phyloP scores from a whole-genome alignment of 352 stramenopile species.

The Phytophthora foliorum region DNA sequence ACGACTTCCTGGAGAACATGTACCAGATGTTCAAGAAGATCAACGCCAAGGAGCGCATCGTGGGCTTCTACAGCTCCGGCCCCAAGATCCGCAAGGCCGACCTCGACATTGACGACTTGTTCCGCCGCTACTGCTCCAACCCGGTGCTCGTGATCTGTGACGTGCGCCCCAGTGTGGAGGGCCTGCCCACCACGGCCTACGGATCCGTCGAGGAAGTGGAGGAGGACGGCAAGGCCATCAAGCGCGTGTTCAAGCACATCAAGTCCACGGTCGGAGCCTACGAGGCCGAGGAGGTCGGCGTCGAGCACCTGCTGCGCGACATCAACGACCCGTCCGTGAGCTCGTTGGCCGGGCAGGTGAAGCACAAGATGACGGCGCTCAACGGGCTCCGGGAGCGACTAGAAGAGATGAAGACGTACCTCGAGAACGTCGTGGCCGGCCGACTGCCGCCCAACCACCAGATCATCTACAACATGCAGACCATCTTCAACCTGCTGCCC shows the following conservation, averaged over 20 bases:
- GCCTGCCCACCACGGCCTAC: constrained; percentile 98
- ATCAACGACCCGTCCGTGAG: constrained; percentile 99
- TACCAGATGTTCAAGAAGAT: constrained; percentile 96
- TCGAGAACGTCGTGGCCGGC: constrained; percentile 93
- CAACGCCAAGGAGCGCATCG: constrained; percentile 97
- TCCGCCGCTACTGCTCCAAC: constrained; percentile 95
- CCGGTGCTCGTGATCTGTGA: constrained; percentile 99
- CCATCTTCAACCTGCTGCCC: constrained; percentile 99
- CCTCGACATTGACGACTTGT: constrained; percentile 96
- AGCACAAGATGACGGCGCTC: constrained; percentile 98
- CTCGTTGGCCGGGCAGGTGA: constrained; percentile 98
- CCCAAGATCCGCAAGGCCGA: constrained; percentile 97
- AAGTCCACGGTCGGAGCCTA: constrained; percentile 96
- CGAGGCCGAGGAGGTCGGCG: constrained; percentile 96
- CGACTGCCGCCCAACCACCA: constrained; percentile 83
- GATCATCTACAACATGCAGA: constrained; percentile 99
- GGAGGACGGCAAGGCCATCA: constrained; percentile 95
- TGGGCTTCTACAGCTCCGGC: constrained; percentile 99
- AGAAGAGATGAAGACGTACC: constrained; percentile 99
- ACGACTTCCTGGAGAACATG: constrained; percentile 99
- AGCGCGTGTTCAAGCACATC: constrained; percentile 98
- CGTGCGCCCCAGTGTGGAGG: constrained; percentile 95
- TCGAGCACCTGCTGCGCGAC: constrained; percentile 99
- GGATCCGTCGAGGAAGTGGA: constrained; percentile 98
- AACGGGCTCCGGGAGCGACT: constrained; percentile 94